Conservation (phyloP, 257 asterid genomes). For the Oldenlandia corymbosa region DNA sequence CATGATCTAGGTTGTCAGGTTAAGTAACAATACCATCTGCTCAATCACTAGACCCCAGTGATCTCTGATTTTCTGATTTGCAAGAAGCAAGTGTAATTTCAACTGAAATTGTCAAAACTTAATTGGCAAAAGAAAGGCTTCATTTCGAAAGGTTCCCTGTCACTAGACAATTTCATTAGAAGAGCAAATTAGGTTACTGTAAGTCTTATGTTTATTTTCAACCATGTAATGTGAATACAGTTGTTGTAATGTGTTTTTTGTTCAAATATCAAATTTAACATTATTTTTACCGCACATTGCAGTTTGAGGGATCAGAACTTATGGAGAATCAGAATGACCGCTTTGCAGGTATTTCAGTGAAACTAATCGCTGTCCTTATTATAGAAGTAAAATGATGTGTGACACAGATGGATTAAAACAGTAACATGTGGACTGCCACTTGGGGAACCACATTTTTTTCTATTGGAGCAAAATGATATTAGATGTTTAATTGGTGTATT, state of each 20-base stretch:
- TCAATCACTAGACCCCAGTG: neutral
- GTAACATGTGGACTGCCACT: neutral
- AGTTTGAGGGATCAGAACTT: slow-evolving; percentile 76
- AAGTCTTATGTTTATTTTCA: neutral
- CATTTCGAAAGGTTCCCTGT: neutral
- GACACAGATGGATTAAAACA: neutral
- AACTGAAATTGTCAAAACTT: neutral
- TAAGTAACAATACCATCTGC: neutral
- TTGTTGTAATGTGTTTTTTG: neutral
- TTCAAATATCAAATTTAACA: neutral
- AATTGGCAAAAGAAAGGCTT: no score
- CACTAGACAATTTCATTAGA: neutral
- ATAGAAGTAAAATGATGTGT: slow-evolving; percentile 1
- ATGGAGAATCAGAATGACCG: slow-evolving; percentile 67
- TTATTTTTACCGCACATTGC: slow-evolving; percentile 23
- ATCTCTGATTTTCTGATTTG: neutral
- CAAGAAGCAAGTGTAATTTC: neutral
- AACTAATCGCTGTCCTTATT: neutral
- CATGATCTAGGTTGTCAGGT: neutral
- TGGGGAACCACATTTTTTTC: no score
- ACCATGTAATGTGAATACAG: neutral
- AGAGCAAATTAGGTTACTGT: neutral
- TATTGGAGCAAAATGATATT: no score
- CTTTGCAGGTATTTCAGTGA: slow-evolving; percentile 51
- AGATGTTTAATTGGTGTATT: neutral